Base-by-base conservation (phyloP, 495 filamentous ascomycete genomes). In the Podospora tetraspora region DNA sequence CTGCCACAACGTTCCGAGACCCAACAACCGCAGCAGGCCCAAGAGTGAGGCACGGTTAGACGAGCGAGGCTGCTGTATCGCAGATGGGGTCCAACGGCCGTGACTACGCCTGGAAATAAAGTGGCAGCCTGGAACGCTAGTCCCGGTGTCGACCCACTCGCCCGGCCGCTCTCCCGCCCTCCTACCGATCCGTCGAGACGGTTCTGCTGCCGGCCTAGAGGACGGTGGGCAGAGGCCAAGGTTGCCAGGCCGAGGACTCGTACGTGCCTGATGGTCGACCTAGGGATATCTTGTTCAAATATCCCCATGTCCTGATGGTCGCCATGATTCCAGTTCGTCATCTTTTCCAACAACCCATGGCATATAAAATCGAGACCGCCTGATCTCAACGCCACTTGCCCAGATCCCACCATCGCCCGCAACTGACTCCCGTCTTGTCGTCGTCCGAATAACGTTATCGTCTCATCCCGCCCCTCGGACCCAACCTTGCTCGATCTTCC, bases 201-300 rank as follows among this genome's bases (percentile, higher is more conserved):
- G 43, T 52, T 52, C 43, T 52, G 43, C 19, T 52, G 43, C 43
- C 7, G 43, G 43, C 43, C 43, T 52, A n/a, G 43, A n/a, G 19
- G 37, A 12, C 32, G 13, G 16, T 43, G 6, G 43, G 16, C 9
- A 52, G 43, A 52, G 43, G 6, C 13, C 43, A 52, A 52, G 43
- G 43, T n/a, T 52, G 43, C 43, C 43, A 52, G 43, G 43, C 43
- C 43, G 43, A 52, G 43, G 43, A 52, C 43, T 52, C 43, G 19
- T 52, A 52, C 43, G 43, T 52, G 43, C 43, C 43, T 52, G 43
- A 52, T 3, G 43, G 43, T 52, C 43, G 19, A 52, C n/a, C 16
- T 66, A 1, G 19, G 30, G 65, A 60, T 61, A 61, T 66, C 57
- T 52, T n/a, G 52, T 60, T 66, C 65, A 66, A 61, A 66, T 66